Evolutionary conservation across 2,329 filamentous ascomycete genomes (phyloP).

Genomic region (Kalmusia sp.): DNA sequence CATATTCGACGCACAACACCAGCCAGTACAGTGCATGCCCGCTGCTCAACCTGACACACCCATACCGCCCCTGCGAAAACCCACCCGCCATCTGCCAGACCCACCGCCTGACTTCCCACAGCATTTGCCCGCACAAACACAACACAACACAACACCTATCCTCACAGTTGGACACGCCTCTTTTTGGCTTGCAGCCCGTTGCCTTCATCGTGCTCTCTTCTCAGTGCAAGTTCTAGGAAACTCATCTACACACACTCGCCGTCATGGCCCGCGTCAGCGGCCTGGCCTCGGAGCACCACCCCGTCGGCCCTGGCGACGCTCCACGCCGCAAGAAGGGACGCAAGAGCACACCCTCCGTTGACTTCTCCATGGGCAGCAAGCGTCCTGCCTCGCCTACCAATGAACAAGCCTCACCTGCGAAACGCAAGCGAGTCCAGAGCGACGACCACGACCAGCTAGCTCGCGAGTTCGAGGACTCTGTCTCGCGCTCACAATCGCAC

Average conservation of each 20-base stretch:
- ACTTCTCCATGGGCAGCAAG: constrained; percentile 29
- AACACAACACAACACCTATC: too few relatives aligned
- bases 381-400: constrained; percentile 36
- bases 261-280: constrained; percentile 44
- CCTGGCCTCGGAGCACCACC: constrained; percentile 45
- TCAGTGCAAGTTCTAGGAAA: too few relatives aligned
- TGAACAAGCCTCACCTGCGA: constrained; percentile 32
- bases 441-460: constrained; percentile 42
- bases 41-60: too few relatives aligned
- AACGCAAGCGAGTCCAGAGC: constrained; percentile 41
- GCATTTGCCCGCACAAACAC: too few relatives aligned
- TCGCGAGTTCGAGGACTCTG: constrained; percentile 40
- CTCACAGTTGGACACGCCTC: too few relatives aligned
- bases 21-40: too few relatives aligned
- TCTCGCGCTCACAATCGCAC: constrained; percentile 33
- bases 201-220: too few relatives aligned
- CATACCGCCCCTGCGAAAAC: too few relatives aligned
- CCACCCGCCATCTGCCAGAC: too few relatives aligned
- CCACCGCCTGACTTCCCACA: too few relatives aligned
- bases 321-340: constrained; percentile 41
- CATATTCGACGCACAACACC: constrained; percentile 14
- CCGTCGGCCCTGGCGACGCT: constrained; percentile 42
- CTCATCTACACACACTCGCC: constrained; percentile 6
- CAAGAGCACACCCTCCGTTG: constrained; percentile 33
- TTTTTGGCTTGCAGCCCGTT: too few relatives aligned